Conservation (phyloP, 495 filamentous ascomycete species). For the Penicillium taxi region DNA sequence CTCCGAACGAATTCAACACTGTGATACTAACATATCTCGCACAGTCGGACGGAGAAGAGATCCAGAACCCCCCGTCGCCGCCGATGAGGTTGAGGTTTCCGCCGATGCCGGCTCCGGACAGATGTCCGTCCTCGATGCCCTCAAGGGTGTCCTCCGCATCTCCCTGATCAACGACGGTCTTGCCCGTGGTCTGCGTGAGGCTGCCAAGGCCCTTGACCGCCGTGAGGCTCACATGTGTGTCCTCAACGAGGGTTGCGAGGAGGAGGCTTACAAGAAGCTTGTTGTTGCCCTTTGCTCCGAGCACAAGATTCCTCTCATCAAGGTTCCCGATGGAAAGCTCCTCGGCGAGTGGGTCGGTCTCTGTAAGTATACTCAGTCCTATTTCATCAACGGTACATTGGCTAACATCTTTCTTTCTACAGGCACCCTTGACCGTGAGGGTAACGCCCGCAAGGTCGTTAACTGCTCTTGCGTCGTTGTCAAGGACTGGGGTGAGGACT, state of each 20-base stretch:
- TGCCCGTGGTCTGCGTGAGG: constrained; percentile 94
- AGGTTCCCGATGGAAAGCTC: constrained; percentile 99
- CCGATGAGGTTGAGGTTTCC: constrained; percentile 86
- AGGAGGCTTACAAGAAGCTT: constrained; percentile 99
- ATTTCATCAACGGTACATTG: too few relatives aligned
- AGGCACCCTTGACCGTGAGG: constrained; percentile 98
- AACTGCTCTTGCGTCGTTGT: constrained; percentile 99
- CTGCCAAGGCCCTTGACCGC: constrained; percentile 92
- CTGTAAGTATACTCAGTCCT: constrained; percentile 58
- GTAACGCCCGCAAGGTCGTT: constrained; percentile 98
- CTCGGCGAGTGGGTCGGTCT: constrained; percentile 99
- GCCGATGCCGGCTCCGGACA: constrained; percentile 77
- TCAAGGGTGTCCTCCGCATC: constrained; percentile 94
- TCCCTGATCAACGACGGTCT: constrained; percentile 99
- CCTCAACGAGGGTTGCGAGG: constrained; percentile 96
- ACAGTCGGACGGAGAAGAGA: constrained; percentile 85
- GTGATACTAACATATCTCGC: constrained; percentile 11
- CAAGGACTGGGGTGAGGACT: constrained; percentile 99
- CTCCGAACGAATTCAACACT: too few relatives aligned
- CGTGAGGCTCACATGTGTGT: constrained; percentile 99
- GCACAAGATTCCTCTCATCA: constrained; percentile 99
- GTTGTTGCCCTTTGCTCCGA: constrained; percentile 95
- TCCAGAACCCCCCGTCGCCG: constrained; percentile 59
- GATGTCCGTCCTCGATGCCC: constrained; percentile 95
- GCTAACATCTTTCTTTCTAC: constrained; percentile 3